These are phyloP conservation scores for Aspergillus carlsbadensis DNA, from an alignment of 495 filamentous ascomycete species.

Conservation along the genomic window DNA sequence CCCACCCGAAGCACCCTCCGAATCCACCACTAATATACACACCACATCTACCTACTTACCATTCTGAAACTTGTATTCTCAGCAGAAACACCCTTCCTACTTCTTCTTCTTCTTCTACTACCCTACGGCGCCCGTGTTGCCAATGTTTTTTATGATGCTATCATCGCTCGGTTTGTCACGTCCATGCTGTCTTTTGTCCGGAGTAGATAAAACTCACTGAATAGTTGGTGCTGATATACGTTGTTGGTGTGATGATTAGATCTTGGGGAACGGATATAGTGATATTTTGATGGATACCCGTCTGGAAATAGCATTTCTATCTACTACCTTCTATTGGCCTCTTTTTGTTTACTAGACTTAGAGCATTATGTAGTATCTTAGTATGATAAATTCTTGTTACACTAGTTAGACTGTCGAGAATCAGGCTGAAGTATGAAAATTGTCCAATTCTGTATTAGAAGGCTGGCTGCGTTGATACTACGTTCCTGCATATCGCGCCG, in stretches of 20 bases:
- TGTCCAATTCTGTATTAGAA: no score
- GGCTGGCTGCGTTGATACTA: no score
- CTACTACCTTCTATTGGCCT: no score
- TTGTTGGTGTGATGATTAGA: constrained; percentile 5
- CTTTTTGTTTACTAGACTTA: no score
- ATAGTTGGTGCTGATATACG: background rate
- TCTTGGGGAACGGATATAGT: background rate
- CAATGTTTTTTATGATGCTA: no score
- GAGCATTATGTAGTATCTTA: no score
- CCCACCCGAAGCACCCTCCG: background rate
- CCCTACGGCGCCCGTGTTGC: background rate
- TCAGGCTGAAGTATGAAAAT: no score
- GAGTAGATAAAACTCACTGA: background rate
- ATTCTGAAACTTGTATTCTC: constrained; percentile 8
- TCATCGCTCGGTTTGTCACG: no score
- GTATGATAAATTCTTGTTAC: no score
- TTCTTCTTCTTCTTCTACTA: background rate
- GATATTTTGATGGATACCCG: constrained; percentile 10
- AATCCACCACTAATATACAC: constrained; percentile 35
- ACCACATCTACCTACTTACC: constrained; percentile 18
- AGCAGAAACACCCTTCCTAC: background rate
- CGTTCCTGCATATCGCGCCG: no score
- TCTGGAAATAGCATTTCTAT: background rate
- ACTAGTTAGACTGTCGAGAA: no score
- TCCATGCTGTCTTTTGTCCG: background rate